Evolutionary conservation across 495 filamentous ascomycete species (phyloP), one percentile per base, ranked within the genome.

Genomic region (Darksidea phi): DNA sequence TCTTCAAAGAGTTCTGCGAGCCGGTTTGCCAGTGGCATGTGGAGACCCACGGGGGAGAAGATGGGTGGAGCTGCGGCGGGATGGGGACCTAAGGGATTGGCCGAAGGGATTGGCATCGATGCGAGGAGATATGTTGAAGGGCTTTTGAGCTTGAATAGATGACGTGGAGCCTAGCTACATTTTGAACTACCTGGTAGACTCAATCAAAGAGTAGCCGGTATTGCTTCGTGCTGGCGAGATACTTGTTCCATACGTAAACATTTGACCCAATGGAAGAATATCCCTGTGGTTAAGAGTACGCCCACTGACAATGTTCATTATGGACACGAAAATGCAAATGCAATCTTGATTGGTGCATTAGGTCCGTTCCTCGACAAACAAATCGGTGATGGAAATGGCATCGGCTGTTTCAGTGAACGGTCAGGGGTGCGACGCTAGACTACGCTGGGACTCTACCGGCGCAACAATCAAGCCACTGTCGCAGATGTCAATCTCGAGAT

Each of bases 91-190:
- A 80, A 78, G 24, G 82, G 83, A 57, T 69, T 95, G 56, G 87
- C 86, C n/a, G 89, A 93, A 72, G 91, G 91, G 3, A 86, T 96
- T 64, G 91, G 91, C 0, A 79, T 96, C 57, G 91, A 96, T 81
- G 88, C 91, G 41, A 80, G 86, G 72, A 82, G 82, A 67, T 96
- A 96, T 76, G 88, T 96, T 59, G 91, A 95, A 68, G 86, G 83
- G 12, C 71, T 96, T 56, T 74, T 96, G 63, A 90, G 82, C 69
- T 72, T 95, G 72, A 87, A 88, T 73, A 76, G 85, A 68, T 91
- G 67, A 65, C 17, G 37, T 32, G 10, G 28, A 32, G 26, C 10
- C 8, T 23, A 15, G 17, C 20, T 49, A 2, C 3, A 43, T 15
- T 43, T n/a, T 17, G 24, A 49, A 17, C 13, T 49, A 10, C n/a